A percentile compares a stretch with the other conserved stretches of the same genome.
Evolutionary conservation across 257 asterid species (phyloP).

Genomic region (Solanum stenotomum): DNA sequence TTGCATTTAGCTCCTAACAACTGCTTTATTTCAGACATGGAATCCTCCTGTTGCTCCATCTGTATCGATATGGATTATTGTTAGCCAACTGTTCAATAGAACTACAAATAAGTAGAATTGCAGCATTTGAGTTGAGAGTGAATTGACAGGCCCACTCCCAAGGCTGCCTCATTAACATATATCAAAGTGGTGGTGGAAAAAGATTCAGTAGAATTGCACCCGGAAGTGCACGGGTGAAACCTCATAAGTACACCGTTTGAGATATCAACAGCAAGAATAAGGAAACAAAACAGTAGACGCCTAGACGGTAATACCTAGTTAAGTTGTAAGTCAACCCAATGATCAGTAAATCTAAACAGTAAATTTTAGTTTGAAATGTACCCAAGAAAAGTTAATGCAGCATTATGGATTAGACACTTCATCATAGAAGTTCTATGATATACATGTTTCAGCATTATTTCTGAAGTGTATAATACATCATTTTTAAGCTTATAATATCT

Average conservation of each 20-base stretch:
- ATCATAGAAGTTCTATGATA: not conserved
- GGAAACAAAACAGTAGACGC: not conserved
- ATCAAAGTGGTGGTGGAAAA: not conserved
- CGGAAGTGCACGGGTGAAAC: not conserved
- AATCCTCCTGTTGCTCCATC: constrained; percentile 37
- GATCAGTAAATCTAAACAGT: not conserved
- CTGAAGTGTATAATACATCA: not conserved
- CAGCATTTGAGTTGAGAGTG: not conserved
- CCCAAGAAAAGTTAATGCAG: not conserved
- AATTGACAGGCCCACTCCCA: not conserved
- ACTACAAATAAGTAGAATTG: not conserved
- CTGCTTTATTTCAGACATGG: constrained; percentile 12
- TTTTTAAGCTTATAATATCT: not conserved
- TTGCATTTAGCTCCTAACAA: constrained; percentile 16
- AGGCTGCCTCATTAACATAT: not conserved
- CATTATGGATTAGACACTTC: not conserved
- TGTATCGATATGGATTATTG: constrained; percentile 6
- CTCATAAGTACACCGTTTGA: not conserved
- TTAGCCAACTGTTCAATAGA: not conserved
- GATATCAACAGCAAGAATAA: not conserved
- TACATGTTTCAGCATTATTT: not conserved
- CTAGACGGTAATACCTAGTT: not conserved
- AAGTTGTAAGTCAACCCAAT: not conserved
- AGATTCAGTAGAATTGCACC: not conserved
- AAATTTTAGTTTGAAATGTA: not conserved